Conservation (phyloP, 2,329 filamentous ascomycete genomes). For the Cadophora malorum region DNA sequence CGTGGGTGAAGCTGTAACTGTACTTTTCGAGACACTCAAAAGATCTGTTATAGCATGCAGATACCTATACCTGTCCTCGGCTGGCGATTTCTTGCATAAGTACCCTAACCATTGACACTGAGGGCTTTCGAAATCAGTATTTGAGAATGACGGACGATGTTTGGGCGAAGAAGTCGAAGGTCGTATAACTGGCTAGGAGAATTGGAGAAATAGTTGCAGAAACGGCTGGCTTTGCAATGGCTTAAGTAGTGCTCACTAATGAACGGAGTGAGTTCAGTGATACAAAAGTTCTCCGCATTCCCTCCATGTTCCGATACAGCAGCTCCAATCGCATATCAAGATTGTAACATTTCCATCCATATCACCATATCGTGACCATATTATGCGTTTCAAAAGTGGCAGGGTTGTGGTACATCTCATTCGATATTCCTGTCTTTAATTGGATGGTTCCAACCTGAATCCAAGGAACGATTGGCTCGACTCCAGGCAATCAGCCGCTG, state of each 20-base stretch:
- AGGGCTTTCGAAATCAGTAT: too few relatives aligned
- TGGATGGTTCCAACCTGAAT: neutral
- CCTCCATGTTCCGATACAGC: neutral
- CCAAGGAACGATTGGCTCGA: conserved; percentile 25
- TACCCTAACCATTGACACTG: neutral
- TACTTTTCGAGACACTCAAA: neutral
- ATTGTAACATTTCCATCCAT: neutral
- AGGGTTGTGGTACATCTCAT: neutral
- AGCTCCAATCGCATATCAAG: neutral
- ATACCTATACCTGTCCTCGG: too few relatives aligned
- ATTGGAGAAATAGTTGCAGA: too few relatives aligned
- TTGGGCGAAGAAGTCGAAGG: neutral
- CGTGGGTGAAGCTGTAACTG: neutral
- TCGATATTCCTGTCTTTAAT: conserved; percentile 8
- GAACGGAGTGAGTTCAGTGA: neutral
- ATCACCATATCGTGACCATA: neutral
- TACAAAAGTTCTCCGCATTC: neutral
- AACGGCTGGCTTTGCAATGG: too few relatives aligned
- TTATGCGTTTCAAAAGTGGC: conserved; percentile 17
- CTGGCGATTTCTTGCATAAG: neutral
- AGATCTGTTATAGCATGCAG: too few relatives aligned
- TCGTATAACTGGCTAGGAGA: neutral
- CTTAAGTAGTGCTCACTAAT: neutral
- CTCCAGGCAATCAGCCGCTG: conserved; percentile 20
- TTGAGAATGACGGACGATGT: neutral